Percentiles rank a stretch among this genome's conserved stretches.
Evolutionary conservation across 1,139 yeast genomes (phyloP).

Genomic region (Diutina siamensis): DNA sequence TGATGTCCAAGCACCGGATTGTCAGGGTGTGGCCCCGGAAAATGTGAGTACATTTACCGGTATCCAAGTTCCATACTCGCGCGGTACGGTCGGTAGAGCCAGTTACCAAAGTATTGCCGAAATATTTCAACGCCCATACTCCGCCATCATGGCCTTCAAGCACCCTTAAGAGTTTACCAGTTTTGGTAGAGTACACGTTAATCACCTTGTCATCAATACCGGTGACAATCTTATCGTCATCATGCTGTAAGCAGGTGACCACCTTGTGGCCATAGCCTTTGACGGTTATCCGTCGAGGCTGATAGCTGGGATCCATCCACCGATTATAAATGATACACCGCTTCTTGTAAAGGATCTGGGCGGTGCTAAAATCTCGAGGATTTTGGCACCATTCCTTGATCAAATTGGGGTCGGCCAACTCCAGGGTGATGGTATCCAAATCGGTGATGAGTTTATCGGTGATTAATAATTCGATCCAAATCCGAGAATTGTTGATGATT

Average conservation of each 20-base stretch:
- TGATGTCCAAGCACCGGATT: conserved; percentile 78
- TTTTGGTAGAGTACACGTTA: conserved; percentile 66
- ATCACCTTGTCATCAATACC: conserved; percentile 86
- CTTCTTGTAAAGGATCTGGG: conserved; percentile 54
- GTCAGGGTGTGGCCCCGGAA: conserved; percentile 89
- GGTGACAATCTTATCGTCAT: conserved; percentile 80
- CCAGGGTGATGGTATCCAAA: conserved; percentile 23
- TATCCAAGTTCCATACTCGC: conserved; percentile 75
- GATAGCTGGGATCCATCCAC: conserved; percentile 73
- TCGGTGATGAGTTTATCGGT: conserved; percentile 41
- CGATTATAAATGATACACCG: conserved; percentile 53
- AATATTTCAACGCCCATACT: conserved; percentile 94
- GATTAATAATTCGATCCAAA: conserved; percentile 49
- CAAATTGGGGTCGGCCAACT: conserved; percentile 17
- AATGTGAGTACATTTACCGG: conserved; percentile 71
- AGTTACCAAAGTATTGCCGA: conserved; percentile 72
- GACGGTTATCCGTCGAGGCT: conserved; percentile 60
- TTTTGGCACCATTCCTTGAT: conserved; percentile 11
- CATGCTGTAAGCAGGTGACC: conserved; percentile 90
- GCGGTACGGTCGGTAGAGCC: conserved; percentile 92
- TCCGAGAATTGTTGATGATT: conserved; percentile 44
- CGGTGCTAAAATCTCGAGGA: conserved; percentile 23
- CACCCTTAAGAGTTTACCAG: conserved; percentile 58
- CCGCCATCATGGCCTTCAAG: conserved; percentile 93
- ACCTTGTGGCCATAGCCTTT: conserved; percentile 72